Conservation (phyloP, 192 early-diverging fungal genomes). For the Podila clonocystis region DNA sequence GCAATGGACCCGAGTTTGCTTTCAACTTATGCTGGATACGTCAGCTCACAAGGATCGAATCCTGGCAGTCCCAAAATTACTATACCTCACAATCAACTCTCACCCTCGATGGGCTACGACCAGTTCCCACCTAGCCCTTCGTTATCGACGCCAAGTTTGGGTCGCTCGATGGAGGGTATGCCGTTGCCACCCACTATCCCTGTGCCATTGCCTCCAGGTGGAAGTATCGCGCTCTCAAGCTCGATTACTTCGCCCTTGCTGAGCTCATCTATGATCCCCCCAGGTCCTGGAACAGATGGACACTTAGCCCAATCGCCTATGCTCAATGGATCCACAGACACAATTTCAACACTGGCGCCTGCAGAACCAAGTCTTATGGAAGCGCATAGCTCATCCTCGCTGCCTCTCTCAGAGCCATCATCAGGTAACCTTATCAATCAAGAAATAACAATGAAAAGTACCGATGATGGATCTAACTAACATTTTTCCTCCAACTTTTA, state of each 20-base stretch:
- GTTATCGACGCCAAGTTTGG: background rate
- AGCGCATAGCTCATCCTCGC: background rate
- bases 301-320: background rate
- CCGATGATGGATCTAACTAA: background rate
- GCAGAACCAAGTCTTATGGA: background rate
- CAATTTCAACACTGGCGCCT: background rate
- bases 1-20: slow-evolving; percentile 7
- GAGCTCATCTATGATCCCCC: background rate
- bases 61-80: background rate
- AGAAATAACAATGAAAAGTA: background rate
- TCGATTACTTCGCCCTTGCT: background rate
- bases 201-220: background rate
- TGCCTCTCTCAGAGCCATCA: background rate
- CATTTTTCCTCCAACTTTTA: background rate
- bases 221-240: background rate
- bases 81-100: background rate
- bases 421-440: background rate
- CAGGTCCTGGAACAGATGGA: background rate
- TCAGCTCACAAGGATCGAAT: slow-evolving; percentile 7
- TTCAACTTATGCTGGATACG: slow-evolving; percentile 1
- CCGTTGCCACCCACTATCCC: background rate
- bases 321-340: background rate
- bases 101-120: background rate
- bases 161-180: background rate
- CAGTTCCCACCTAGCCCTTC: slow-evolving; percentile 2